Percentiles rank a stretch among this genome's conserved stretches.
Conservation (phyloP, 2,329 filamentous ascomycete genomes). For the Phialocephala sp. region DNA sequence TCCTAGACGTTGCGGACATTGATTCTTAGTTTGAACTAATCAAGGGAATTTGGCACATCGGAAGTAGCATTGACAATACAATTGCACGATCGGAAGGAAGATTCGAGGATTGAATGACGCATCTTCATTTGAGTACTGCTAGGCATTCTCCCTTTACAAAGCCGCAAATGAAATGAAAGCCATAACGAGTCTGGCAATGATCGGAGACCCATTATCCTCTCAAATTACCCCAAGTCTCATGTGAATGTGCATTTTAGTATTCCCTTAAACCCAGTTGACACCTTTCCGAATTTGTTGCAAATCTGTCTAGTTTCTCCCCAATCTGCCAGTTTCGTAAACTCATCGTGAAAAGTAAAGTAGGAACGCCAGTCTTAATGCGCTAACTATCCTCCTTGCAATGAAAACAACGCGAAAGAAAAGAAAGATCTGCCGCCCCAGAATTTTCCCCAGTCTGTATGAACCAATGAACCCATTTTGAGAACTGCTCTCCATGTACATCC, state of each 20-base stretch:
- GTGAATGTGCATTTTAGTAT: constrained; percentile 23
- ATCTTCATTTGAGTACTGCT: constrained; percentile 22
- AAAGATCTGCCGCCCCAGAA: constrained; percentile 6
- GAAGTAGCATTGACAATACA: background rate
- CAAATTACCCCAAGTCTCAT: constrained; percentile 25
- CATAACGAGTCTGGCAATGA: constrained; percentile 15
- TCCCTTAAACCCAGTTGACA: constrained; percentile 19
- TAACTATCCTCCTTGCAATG: constrained; percentile 10
- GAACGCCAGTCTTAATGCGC: constrained; percentile 30
- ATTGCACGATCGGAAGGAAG: background rate
- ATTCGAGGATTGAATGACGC: constrained; percentile 9
- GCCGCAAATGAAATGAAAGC: constrained; percentile 9
- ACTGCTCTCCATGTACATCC: background rate
- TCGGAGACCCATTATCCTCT: constrained; percentile 24
- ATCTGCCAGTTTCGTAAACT: background rate
- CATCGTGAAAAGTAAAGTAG: constrained; percentile 9
- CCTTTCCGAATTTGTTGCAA: constrained; percentile 24
- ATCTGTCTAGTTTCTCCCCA: constrained; percentile 29
- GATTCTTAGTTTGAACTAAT: too few species aligned
- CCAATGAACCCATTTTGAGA: background rate
- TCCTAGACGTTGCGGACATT: background rate
- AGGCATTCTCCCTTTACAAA: constrained; percentile 21
- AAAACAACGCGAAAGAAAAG: constrained; percentile 11
- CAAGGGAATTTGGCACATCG: background rate
- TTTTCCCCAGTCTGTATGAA: constrained; percentile 10